A percentile compares a stretch with the other conserved stretches of the same genome.
These are phyloP conservation scores for Triglochin maritima DNA, from an alignment of 106 monocot species.

Conservation along the genomic window DNA sequence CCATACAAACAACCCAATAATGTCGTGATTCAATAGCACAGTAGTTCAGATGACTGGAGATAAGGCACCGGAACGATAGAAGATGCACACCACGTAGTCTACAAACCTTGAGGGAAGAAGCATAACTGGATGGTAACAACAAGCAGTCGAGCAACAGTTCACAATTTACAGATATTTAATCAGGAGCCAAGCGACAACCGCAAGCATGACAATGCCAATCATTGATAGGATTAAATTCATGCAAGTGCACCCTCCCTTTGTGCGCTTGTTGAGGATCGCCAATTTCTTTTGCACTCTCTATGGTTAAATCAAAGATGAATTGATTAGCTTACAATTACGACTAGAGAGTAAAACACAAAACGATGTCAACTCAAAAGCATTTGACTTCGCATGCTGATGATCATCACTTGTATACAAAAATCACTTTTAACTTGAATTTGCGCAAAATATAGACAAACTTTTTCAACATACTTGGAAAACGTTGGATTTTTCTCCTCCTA, in stretches of 20 bases:
- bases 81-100: too few relatives aligned
- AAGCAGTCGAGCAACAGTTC: neutral
- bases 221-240: constrained; percentile 42
- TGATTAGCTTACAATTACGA: neutral
- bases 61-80: too few relatives aligned
- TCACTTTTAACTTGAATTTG: neutral
- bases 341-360: neutral
- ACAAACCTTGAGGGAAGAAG: too few relatives aligned
- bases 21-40: too few relatives aligned
- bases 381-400: neutral
- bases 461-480: neutral
- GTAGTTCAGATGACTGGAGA: too few relatives aligned
- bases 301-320: neutral
- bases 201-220: constrained; percentile 43
- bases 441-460: neutral
- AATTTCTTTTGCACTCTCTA: constrained; percentile 23
- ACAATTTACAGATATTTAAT: constrained; percentile 51
- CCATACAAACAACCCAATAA: too few relatives aligned
- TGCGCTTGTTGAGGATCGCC: constrained; percentile 31
- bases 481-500: neutral
- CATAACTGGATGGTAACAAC: too few relatives aligned
- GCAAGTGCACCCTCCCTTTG: constrained; percentile 67
- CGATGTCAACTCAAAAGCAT: neutral
- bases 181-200: constrained; percentile 50
- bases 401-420: neutral